Conservation (phyloP, 371 early-diverging fungal species). For the Lichtheimia ornata region DNA sequence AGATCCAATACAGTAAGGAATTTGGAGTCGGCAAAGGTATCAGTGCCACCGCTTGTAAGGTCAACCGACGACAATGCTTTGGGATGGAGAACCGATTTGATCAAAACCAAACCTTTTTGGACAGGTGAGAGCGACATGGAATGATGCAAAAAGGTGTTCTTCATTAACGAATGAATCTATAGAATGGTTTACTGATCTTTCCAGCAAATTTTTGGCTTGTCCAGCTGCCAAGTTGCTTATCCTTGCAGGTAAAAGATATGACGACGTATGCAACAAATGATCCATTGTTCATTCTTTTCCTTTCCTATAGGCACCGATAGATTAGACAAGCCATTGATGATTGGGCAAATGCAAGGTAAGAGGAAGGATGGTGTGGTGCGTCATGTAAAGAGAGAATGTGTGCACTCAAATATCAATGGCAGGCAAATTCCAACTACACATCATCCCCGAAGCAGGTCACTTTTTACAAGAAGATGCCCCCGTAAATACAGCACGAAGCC, state of each 20-base stretch:
- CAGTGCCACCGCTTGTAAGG: slow-evolving; percentile 67
- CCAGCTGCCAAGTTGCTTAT: slow-evolving; percentile 80
- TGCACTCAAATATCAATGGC: neutral
- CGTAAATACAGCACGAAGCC: slow-evolving; percentile 61
- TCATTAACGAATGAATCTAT: neutral
- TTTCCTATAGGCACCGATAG: slow-evolving; percentile 63
- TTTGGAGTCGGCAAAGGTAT: slow-evolving; percentile 73
- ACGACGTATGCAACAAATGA: too few relatives aligned
- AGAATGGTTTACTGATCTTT: slow-evolving; percentile 87
- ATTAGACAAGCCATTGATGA: slow-evolving; percentile 87
- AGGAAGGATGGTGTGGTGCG: neutral
- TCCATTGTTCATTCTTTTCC: too few relatives aligned
- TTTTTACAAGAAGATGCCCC: slow-evolving; percentile 92
- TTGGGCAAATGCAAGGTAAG: slow-evolving; percentile 95
- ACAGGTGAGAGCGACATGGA: slow-evolving; percentile 38
- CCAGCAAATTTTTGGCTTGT: slow-evolving; percentile 74
- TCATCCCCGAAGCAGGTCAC: slow-evolving; percentile 87
- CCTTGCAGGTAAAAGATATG: slow-evolving; percentile 60
- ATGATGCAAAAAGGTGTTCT: neutral
- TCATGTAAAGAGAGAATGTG: neutral
- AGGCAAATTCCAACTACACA: slow-evolving; percentile 85
- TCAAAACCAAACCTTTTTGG: slow-evolving; percentile 78
- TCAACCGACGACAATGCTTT: slow-evolving; percentile 13
- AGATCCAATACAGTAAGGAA: slow-evolving; percentile 68
- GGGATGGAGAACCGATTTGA: slow-evolving; percentile 73